Evolutionary conservation across 1,284 basidiomycete genomes (phyloP), one percentile per base, ranked within the genome.

Genomic region (Pseudozyma flocculosa): DNA sequence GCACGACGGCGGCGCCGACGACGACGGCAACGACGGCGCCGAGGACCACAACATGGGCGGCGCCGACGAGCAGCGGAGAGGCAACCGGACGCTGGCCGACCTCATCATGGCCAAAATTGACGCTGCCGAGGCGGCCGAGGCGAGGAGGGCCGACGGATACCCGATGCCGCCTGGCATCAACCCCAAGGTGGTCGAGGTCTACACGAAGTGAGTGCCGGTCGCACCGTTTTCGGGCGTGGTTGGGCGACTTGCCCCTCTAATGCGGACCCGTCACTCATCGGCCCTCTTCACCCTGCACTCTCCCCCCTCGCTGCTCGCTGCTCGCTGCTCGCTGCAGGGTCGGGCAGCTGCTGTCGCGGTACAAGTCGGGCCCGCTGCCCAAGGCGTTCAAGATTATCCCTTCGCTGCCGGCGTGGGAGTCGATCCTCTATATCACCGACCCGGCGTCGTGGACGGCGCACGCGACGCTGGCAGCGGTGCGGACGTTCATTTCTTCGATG

Each of bases 371-470:
- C 2, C 88, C 92, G 1, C 83, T 99, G 0, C 95, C 95, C 18
- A 98, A 98, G 81, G 85, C 92, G 1, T 94, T 99, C 86, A 98
- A 98, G 82, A 91, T 99, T 54, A 88, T 99, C 29, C 95, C 95
- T 3, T 90, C 93, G 5, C 85, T 97, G 21, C 90, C 91, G 7
- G 88, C 90, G 62, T 99, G 95, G 95, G 92, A 93, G 9, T 88
- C 92, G 48, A 87, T 98, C 59, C 85, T 99, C 46, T 92, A 94
- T 26, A 84, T 98, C 46, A 98, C 95, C 18, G 83, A 85, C 58
- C 95, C 95, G 0, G 87, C 91, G 79, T 85, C 86, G 70, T 98
- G 95, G 95, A 91, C 91, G 0, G 90, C 95, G 0, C 92, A 97
- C 79, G 93, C 92, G 2, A 92, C 90, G 49, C 87, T 88, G 58